phyloP scores from a whole-genome alignment of 805 yeast species.

The Nematodospora valgi region DNA sequence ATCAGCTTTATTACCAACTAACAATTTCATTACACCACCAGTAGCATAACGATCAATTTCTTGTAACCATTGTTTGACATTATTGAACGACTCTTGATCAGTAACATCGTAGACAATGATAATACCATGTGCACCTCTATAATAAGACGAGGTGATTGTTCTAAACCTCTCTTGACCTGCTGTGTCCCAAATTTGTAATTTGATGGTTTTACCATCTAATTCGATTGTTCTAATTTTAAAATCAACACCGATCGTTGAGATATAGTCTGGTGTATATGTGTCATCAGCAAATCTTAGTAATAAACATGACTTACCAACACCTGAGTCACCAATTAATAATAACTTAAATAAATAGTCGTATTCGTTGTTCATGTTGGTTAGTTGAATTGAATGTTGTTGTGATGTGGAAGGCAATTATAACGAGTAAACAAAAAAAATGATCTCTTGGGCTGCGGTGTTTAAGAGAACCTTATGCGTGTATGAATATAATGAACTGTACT shows the following conservation, averaged over 20 bases:
- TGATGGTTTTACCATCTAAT: conserved; percentile 94
- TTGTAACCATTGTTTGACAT: conserved; percentile 97
- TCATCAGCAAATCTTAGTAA: conserved; percentile 94
- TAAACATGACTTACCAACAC: conserved; percentile 96
- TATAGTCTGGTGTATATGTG: conserved; percentile 94
- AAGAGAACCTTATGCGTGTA: no score
- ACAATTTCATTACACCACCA: conserved; percentile 91
- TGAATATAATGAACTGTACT: no score
- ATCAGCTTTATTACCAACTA: conserved; percentile 97
- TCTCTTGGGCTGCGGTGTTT: no score
- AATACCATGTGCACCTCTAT: conserved; percentile 98
- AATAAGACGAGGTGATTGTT: conserved; percentile 94
- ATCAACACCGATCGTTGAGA: conserved; percentile 97
- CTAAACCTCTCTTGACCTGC: conserved; percentile 99
- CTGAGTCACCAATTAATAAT: conserved; percentile 95
- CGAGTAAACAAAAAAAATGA: no score
- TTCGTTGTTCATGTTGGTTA: conserved; percentile 85
- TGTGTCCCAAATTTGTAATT: conserved; percentile 98
- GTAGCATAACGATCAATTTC: conserved; percentile 98
- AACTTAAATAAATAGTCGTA: conserved; percentile 97
- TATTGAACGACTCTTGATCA: conserved; percentile 93
- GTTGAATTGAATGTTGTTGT: no score
- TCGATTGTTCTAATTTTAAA: conserved; percentile 88
- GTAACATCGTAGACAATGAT: conserved; percentile 97
- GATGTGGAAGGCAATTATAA: no score